A percentile compares a stretch with the other conserved stretches of the same genome.
Conservation (phyloP, 768 basidiomycete species). For the Amanita muscaria region DNA sequence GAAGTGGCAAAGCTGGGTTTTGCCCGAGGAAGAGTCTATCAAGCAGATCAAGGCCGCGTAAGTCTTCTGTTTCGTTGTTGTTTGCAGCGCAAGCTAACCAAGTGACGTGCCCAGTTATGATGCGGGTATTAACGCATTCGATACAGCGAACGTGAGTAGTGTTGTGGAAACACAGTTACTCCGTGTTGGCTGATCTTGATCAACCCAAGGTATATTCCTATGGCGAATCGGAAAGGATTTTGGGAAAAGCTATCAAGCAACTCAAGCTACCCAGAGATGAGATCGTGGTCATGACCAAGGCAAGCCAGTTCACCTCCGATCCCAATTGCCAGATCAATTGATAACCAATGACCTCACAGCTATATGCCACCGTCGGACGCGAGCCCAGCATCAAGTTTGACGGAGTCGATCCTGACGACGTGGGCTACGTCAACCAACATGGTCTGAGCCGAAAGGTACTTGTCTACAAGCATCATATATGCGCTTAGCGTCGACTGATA, state of each 20-base stretch:
- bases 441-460: conserved; percentile 31
- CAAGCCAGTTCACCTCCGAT: too few species aligned
- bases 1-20: conserved; percentile 41
- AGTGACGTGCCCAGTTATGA: conserved; percentile 33
- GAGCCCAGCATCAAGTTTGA: conserved; percentile 12
- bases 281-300: conserved; percentile 75
- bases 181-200: neutral
- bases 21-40: conserved; percentile 40
- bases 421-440: conserved; percentile 49
- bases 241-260: conserved; percentile 69
- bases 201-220: conserved; percentile 48
- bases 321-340: too few species aligned
- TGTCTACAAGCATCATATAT: too few species aligned
- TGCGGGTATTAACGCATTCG: conserved; percentile 54
- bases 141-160: conserved; percentile 38
- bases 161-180: conserved; percentile 1
- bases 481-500: conserved; percentile 17
- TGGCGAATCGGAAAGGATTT: conserved; percentile 53
- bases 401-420: conserved; percentile 22
- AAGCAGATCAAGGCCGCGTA: conserved; percentile 45
- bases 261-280: conserved; percentile 64
- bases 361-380: too few species aligned
- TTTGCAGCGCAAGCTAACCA: neutral
- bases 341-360: too few species aligned
- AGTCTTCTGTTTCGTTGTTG: conserved; percentile 6